Percentiles rank a stretch among this genome's conserved stretches.
These are phyloP conservation scores for Pseudogymnoascus sp. DNA, from an alignment of 2,329 filamentous ascomycete species.

Conservation along the genomic window DNA sequence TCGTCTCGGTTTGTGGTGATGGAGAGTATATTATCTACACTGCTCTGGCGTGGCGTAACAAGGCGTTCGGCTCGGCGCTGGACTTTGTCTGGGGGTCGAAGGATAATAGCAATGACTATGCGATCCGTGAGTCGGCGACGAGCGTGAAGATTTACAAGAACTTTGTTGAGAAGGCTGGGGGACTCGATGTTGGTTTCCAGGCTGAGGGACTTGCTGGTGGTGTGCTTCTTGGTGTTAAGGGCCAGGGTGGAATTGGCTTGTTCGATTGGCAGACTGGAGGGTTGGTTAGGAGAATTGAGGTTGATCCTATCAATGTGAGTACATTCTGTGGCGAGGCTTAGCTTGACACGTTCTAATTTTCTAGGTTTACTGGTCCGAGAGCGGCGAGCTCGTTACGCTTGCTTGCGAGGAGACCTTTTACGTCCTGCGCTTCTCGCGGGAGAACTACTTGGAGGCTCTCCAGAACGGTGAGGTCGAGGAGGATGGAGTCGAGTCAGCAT, in stretches of 20 bases:
- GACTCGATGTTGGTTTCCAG: constrained; percentile 89
- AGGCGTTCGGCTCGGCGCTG: constrained; percentile 88
- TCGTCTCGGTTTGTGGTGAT: constrained; percentile 83
- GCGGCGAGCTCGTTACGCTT: constrained; percentile 82
- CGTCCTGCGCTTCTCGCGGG: constrained; percentile 82
- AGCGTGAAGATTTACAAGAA: constrained; percentile 98
- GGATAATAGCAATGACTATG: constrained; percentile 97
- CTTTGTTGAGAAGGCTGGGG: constrained; percentile 83
- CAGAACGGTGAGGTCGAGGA: constrained; percentile 76
- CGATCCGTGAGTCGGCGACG: constrained; percentile 87
- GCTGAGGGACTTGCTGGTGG: constrained; percentile 87
- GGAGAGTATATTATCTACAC: constrained; percentile 99
- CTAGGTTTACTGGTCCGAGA: constrained; percentile 94
- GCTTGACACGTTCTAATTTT: constrained; percentile 9
- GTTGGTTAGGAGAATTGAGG: constrained; percentile 85
- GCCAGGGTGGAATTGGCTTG: constrained; percentile 88
- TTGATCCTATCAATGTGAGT: constrained; percentile 44
- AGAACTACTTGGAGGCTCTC: constrained; percentile 75
- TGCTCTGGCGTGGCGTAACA: constrained; percentile 91
- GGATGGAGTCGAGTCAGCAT: constrained; percentile 90
- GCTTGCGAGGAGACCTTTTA: constrained; percentile 95
- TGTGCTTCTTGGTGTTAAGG: constrained; percentile 85
- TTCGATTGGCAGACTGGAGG: constrained; percentile 92
- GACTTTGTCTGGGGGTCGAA: constrained; percentile 97
- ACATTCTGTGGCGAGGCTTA: neutral